Conservation (phyloP, 2,329 filamentous ascomycete species). For the Amesomyces nigricolor region DNA sequence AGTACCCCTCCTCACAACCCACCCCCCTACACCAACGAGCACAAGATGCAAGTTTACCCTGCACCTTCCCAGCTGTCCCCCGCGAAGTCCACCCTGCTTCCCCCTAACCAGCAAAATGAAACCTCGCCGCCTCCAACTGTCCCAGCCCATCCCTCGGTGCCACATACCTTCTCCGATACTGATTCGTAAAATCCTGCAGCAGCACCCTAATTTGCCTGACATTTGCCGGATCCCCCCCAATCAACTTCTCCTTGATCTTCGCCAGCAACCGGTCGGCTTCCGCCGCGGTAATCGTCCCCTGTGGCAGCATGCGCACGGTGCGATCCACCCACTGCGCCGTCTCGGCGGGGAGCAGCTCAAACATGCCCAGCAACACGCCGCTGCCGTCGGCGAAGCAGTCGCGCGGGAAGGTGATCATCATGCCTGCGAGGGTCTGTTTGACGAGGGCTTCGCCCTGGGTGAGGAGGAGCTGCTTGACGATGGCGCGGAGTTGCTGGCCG, state of each 20-base stretch:
- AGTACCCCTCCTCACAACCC: no score
- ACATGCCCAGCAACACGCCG: constrained; percentile 82
- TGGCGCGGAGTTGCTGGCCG: constrained; percentile 62
- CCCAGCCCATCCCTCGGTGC: constrained; percentile 91
- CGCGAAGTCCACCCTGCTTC: not conserved
- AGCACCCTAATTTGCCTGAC: constrained; percentile 74
- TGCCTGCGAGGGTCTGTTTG: constrained; percentile 86
- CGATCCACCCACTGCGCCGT: constrained; percentile 76
- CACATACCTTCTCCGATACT: constrained; percentile 87
- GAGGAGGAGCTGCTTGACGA: constrained; percentile 66
- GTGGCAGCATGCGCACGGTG: constrained; percentile 78
- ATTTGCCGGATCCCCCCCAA: constrained; percentile 53
- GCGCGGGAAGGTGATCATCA: constrained; percentile 98
- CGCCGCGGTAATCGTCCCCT: constrained; percentile 69
- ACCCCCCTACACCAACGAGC: no score
- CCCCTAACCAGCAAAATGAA: constrained; percentile 64
- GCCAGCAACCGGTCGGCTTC: constrained; percentile 77
- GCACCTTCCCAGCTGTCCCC: no score
- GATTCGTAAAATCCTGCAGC: constrained; percentile 94
- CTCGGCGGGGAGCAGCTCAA: constrained; percentile 76
- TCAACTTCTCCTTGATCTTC: constrained; percentile 74
- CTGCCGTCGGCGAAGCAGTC: constrained; percentile 95
- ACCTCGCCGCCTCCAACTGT: constrained; percentile 76
- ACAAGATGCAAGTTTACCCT: no score
- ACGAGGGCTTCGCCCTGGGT: constrained; percentile 71